A percentile compares a stretch with the other conserved stretches of the same genome.
phyloP scores from a whole-genome alignment of 257 asterid species.

The Asclepias syriaca region DNA sequence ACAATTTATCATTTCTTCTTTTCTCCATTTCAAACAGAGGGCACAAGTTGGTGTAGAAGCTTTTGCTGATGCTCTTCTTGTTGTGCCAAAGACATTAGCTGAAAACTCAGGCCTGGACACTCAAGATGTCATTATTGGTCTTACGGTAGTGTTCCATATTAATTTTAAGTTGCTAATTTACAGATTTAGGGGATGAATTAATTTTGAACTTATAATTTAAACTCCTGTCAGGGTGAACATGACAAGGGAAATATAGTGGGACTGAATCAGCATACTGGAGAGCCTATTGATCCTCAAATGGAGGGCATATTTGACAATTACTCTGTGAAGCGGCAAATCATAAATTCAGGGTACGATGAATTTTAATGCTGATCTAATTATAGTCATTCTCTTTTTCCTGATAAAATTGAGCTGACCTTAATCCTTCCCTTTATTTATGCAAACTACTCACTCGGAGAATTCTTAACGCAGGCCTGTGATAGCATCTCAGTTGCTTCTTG shows the following conservation, averaged over 20 bases:
- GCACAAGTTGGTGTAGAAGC: conserved; percentile 99
- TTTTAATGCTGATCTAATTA: not conserved
- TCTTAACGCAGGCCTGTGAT: conserved; percentile 72
- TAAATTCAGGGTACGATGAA: conserved; percentile 75
- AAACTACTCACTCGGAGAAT: not conserved
- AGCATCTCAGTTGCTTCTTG: conserved; percentile 84
- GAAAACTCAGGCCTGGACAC: conserved; percentile 99
- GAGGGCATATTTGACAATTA: conserved; percentile 98
- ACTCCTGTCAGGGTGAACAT: conserved; percentile 72
- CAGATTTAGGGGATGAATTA: not conserved
- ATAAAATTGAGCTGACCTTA: not conserved
- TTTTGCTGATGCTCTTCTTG: conserved; percentile 96
- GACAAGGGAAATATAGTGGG: conserved; percentile 93
- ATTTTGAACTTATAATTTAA: not conserved
- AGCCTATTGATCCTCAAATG: conserved; percentile 95
- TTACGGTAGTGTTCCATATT: conserved; percentile 47
- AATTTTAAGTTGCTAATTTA: not conserved
- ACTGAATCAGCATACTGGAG: conserved; percentile 85
- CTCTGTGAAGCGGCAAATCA: conserved; percentile 90
- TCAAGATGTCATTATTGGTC: conserved; percentile 89
- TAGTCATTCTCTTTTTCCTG: not conserved
- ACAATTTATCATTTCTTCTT: conserved; percentile 16
- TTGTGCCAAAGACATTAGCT: conserved; percentile 89
- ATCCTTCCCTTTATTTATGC: not conserved
- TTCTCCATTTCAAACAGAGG: conserved; percentile 44